phyloP scores from a whole-genome alignment of 495 filamentous ascomycete species.

The Daldinia grandis region DNA sequence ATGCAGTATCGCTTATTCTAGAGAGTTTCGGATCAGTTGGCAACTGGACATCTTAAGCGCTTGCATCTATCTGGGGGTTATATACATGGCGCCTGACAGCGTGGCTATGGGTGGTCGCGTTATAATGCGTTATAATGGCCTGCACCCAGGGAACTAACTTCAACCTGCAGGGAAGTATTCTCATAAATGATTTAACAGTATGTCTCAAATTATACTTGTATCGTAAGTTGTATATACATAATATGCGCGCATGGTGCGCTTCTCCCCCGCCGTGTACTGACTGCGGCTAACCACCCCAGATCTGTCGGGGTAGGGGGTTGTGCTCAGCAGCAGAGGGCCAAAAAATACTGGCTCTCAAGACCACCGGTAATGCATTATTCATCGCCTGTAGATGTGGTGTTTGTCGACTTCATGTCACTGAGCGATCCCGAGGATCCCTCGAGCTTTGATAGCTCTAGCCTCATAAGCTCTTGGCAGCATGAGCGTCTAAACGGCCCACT shows the following conservation, averaged over 20 bases:
- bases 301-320: not conserved
- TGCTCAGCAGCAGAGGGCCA: slow-evolving; percentile 1
- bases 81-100: not conserved
- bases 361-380: not conserved
- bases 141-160: not conserved
- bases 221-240: not conserved
- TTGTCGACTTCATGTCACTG: not conserved
- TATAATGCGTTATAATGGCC: not conserved
- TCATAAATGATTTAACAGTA: not conserved
- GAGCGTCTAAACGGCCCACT: not conserved
- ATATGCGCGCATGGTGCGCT: not conserved
- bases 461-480: not conserved
- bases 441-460: not conserved
- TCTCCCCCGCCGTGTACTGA: slow-evolving; percentile 2
- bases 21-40: not conserved
- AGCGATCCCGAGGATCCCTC: not conserved
- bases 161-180: not conserved
- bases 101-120: not conserved
- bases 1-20: not conserved
- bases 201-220: not conserved
- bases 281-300: not conserved
- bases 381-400: not conserved
- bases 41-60: not conserved
- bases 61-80: not conserved
- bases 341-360: not conserved